Conservation (phyloP, 129 eudicot species). For the Smallanthus sonchifolius region DNA sequence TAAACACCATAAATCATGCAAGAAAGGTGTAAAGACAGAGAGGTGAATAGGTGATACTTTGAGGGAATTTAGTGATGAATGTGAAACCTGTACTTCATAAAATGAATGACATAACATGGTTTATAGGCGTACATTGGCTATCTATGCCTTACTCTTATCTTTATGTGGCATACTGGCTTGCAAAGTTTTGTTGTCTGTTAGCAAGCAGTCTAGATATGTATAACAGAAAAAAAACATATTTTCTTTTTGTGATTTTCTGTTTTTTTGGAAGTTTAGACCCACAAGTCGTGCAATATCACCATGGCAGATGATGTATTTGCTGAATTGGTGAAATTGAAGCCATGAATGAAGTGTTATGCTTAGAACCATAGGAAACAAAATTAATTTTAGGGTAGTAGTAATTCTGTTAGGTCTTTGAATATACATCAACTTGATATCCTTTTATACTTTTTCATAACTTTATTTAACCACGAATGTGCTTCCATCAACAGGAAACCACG, state of each 20-base stretch:
- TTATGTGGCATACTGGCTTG: conserved; percentile 7
- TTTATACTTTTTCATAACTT: not conserved
- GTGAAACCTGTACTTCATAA: conserved; percentile 1
- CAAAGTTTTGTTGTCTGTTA: not conserved
- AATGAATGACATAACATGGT: not conserved
- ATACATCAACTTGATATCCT: not conserved
- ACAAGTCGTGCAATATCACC: not conserved
- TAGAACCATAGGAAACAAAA: not conserved
- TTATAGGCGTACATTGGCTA: conserved; percentile 3
- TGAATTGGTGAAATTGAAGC: not conserved
- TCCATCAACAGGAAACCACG: no score
- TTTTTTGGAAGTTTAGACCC: not conserved
- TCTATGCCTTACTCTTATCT: not conserved
- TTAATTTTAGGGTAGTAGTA: not conserved
- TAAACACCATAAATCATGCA: not conserved
- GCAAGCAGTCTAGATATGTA: not conserved
- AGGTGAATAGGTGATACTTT: not conserved
- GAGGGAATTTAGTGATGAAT: not conserved
- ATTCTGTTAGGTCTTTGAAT: not conserved
- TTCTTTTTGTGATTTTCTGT: not conserved
- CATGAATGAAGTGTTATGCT: not conserved
- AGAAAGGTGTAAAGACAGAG: not conserved
- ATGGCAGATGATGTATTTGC: not conserved
- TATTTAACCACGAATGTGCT: no score
- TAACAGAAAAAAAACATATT: not conserved